Conservation (phyloP, 768 basidiomycete species). For the Psilocybe azurescens region DNA sequence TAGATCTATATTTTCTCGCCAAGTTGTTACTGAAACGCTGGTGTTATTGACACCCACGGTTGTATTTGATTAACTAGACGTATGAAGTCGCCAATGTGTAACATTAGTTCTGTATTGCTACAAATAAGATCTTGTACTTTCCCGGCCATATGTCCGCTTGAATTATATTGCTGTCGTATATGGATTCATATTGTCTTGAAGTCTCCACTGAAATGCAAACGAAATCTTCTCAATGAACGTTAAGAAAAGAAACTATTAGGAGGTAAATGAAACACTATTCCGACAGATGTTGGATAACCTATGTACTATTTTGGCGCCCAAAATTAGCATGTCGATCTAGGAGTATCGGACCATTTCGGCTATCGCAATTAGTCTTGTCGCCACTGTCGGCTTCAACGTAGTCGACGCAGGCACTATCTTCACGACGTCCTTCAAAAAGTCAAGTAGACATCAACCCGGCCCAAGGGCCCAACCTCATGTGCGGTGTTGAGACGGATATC, state of each 20-base stretch:
- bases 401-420: neutral
- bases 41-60: neutral
- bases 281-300: neutral
- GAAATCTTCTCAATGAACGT: no score
- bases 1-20: constrained; percentile 7
- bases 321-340: neutral
- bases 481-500: constrained; percentile 17
- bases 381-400: neutral
- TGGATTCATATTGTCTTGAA: neutral
- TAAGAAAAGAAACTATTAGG: neutral
- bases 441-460: neutral
- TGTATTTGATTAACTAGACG: neutral
- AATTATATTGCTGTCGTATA: neutral
- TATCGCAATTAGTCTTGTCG: neutral
- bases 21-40: neutral
- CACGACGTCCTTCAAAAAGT: constrained; percentile 2
- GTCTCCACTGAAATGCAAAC: neutral
- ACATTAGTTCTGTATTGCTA: neutral
- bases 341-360: neutral
- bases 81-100: neutral
- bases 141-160: neutral
- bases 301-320: neutral
- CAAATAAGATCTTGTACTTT: neutral
- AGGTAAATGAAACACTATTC: neutral
- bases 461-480: neutral